Conservation (phyloP, 1,139 yeast species). For the Yamadazyma trypodendri region DNA sequence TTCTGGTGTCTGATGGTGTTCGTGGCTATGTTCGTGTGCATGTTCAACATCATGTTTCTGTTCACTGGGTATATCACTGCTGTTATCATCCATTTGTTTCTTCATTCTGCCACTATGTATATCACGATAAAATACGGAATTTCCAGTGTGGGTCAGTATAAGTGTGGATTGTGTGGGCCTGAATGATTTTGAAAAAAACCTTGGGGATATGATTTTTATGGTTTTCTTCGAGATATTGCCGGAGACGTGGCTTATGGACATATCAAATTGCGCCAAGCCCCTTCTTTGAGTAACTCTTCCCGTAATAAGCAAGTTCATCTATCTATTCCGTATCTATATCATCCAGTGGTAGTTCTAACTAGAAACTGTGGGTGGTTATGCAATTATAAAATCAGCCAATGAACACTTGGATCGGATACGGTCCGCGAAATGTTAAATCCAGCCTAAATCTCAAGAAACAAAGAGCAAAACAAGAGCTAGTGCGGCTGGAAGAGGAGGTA, state of each 20-base stretch:
- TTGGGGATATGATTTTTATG: background rate
- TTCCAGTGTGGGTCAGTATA: too few species aligned
- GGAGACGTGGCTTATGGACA: constrained; percentile 1
- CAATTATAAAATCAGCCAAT: too few species aligned
- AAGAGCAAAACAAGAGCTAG: too few species aligned
- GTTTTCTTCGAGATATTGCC: background rate
- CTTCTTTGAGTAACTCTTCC: background rate
- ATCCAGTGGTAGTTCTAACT: too few species aligned
- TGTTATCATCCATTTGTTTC: too few species aligned
- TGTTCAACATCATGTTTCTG: constrained; percentile 10
- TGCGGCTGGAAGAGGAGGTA: too few species aligned
- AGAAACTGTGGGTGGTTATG: too few species aligned
- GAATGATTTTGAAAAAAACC: background rate
- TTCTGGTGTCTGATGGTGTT: constrained; percentile 3
- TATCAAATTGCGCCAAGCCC: background rate
- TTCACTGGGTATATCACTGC: constrained; percentile 4
- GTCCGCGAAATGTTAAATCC: too few species aligned
- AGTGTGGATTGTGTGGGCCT: background rate
- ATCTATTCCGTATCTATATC: too few species aligned
- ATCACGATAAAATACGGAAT: background rate
- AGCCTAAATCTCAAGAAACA: too few species aligned
- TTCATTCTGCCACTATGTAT: background rate
- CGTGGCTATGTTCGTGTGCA: background rate
- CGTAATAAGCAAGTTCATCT: background rate
- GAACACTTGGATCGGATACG: too few species aligned